Percentiles rank a stretch among this genome's conserved stretches.
phyloP scores from a whole-genome alignment of 148 eudicot genomes.

The Dysphania ambrosioides region DNA sequence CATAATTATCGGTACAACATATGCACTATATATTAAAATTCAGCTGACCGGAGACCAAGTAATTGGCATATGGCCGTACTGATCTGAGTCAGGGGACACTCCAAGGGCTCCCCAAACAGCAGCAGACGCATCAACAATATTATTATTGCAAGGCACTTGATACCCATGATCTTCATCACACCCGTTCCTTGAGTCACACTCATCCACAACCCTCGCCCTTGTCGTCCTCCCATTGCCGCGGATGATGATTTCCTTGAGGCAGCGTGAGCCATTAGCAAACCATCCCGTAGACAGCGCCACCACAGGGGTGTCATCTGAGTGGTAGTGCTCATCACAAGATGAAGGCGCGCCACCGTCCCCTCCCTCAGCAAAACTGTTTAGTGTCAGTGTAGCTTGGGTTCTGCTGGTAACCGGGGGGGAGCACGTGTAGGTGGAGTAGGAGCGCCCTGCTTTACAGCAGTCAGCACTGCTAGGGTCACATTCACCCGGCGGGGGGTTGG shows the following conservation, averaged over 20 bases:
- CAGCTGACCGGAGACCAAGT: background rate
- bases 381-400: constrained; percentile 33
- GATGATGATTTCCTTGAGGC: constrained; percentile 32
- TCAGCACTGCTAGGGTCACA: constrained; percentile 25
- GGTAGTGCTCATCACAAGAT: constrained; percentile 35
- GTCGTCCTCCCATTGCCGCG: constrained; percentile 29
- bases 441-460: constrained; percentile 31
- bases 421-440: constrained; percentile 37
- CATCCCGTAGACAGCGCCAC: constrained; percentile 57
- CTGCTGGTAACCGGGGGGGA: constrained; percentile 30
- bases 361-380: constrained; percentile 37
- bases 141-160: constrained; percentile 34
- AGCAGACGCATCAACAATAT: constrained; percentile 39
- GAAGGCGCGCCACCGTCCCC: constrained; percentile 40
- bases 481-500: constrained; percentile 23
- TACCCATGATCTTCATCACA: constrained; percentile 38
- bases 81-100: constrained; percentile 13
- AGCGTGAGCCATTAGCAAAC: constrained; percentile 30
- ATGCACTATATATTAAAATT: background rate
- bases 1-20: background rate
- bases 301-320: constrained; percentile 29
- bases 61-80: constrained; percentile 28
- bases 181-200: constrained; percentile 40
- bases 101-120: constrained; percentile 43
- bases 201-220: constrained; percentile 41